phyloP scores from a whole-genome alignment of 208 protist species.

The Leishmania braziliensis region DNA sequence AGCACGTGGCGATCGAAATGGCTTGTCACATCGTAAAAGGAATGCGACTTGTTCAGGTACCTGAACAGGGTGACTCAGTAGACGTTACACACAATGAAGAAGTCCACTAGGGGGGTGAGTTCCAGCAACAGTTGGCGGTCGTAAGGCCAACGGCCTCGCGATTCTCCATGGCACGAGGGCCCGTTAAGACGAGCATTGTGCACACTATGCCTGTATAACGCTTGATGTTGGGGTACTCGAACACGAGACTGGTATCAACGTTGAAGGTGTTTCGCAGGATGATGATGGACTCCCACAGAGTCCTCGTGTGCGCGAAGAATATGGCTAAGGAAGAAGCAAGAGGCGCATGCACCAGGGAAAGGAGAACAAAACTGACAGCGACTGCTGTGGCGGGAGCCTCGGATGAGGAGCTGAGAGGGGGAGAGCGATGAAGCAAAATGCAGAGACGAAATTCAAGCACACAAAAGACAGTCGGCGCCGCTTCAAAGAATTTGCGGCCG shows the following conservation, averaged over 20 bases:
- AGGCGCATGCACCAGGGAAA: background rate
- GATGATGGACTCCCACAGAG: background rate
- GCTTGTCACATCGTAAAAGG: constrained; percentile 47
- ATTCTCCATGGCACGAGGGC: constrained; percentile 32
- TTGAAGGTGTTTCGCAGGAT: constrained; percentile 31
- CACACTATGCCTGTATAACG: constrained; percentile 39
- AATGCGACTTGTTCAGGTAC: constrained; percentile 26
- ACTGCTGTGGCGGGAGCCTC: background rate
- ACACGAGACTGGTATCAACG: constrained; percentile 25
- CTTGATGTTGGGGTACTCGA: constrained; percentile 41
- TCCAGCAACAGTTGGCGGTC: constrained; percentile 60
- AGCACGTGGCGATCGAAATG: constrained; percentile 37
- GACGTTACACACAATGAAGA: constrained; percentile 62
- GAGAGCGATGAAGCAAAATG: background rate
- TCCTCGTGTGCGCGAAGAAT: background rate
- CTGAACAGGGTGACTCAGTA: constrained; percentile 40
- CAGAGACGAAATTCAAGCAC: background rate
- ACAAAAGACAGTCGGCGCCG: background rate
- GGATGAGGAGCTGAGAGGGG: background rate
- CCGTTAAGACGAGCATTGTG: constrained; percentile 28
- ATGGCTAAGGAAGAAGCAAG: background rate
- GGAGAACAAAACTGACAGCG: background rate
- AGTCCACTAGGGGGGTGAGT: constrained; percentile 56
- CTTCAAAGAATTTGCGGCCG: too few relatives aligned
- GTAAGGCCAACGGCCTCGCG: constrained; percentile 45